These are phyloP conservation scores for Tolypocladium paradoxum DNA, from an alignment of 2,329 filamentous ascomycete species.

Conservation along the genomic window DNA sequence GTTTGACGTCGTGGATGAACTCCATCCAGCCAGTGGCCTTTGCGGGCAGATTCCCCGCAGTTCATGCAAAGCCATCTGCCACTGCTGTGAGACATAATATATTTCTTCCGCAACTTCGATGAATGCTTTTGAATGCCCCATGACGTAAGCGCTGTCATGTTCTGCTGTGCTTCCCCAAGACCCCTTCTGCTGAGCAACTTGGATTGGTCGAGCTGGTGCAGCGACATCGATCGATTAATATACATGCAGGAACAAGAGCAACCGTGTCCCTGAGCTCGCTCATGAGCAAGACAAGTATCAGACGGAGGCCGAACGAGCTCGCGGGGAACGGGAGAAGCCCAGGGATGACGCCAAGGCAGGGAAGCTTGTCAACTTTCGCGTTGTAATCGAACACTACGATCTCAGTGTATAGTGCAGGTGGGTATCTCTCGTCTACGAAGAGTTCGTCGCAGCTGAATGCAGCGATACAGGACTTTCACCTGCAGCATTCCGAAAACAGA, in stretches of 20 bases:
- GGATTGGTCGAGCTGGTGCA: conserved; percentile 17
- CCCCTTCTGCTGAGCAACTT: background rate
- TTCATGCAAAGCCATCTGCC: background rate
- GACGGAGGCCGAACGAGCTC: conserved; percentile 4
- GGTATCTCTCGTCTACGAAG: too few relatives aligned
- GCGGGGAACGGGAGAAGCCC: conserved; percentile 1
- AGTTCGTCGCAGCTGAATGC: too few relatives aligned
- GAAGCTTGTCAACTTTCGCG: conserved; percentile 25
- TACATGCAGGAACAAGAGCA: too few relatives aligned
- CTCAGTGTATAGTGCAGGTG: conserved; percentile 1
- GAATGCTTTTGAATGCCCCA: background rate
- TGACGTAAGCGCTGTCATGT: background rate
- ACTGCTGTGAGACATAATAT: background rate
- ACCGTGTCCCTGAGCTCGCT: conserved; percentile 22
- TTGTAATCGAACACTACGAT: conserved; percentile 15
- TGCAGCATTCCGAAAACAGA: too few relatives aligned
- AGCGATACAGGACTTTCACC: too few relatives aligned
- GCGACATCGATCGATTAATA: too few relatives aligned
- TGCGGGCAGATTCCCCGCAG: too few relatives aligned
- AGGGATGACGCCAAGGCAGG: conserved; percentile 8
- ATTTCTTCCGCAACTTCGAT: background rate
- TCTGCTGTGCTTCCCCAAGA: background rate
- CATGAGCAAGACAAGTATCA: conserved; percentile 1
- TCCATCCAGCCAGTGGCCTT: too few relatives aligned
- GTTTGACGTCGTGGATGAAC: too few relatives aligned